Conservation (phyloP, 345 rosid genomes). For the Arabidopsis thaliana region DNA sequence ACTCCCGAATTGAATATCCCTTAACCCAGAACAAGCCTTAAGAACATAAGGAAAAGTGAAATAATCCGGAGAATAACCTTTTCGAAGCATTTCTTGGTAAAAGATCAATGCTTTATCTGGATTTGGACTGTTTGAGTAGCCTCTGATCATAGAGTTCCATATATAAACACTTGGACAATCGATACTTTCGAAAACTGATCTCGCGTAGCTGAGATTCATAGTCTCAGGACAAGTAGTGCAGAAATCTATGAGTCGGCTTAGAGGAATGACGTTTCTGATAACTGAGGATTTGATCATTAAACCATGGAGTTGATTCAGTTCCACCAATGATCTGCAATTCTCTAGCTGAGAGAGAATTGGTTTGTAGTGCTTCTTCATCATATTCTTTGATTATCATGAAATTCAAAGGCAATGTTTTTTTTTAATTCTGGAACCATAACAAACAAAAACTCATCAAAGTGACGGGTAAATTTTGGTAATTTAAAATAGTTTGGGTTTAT, state of each 20-base stretch:
- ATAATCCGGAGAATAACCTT: constrained; percentile 40
- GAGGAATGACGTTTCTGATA: constrained; percentile 43
- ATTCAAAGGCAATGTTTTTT: not conserved
- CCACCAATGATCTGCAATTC: constrained; percentile 41
- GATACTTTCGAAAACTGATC: constrained; percentile 37
- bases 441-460: too few species aligned
- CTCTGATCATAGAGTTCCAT: constrained; percentile 55
- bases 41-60: constrained; percentile 48
- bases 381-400: not conserved
- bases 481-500: too few species aligned
- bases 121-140: constrained; percentile 37
- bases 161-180: constrained; percentile 44
- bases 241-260: constrained; percentile 45
- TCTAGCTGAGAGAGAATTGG: constrained; percentile 40
- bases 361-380: constrained; percentile 43
- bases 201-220: constrained; percentile 39
- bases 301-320: constrained; percentile 47
- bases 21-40: constrained; percentile 44
- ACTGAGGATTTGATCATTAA: constrained; percentile 47
- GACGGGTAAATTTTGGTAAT: too few species aligned
- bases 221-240: constrained; percentile 38
- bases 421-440: not conserved
- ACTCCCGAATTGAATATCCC: constrained; percentile 23
- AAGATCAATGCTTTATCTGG: constrained; percentile 38
- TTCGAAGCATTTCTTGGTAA: constrained; percentile 43